Percentiles rank a stretch among this genome's conserved stretches.
Conservation (phyloP, 2,329 filamentous ascomycete species). For the Claviceps sp. region DNA sequence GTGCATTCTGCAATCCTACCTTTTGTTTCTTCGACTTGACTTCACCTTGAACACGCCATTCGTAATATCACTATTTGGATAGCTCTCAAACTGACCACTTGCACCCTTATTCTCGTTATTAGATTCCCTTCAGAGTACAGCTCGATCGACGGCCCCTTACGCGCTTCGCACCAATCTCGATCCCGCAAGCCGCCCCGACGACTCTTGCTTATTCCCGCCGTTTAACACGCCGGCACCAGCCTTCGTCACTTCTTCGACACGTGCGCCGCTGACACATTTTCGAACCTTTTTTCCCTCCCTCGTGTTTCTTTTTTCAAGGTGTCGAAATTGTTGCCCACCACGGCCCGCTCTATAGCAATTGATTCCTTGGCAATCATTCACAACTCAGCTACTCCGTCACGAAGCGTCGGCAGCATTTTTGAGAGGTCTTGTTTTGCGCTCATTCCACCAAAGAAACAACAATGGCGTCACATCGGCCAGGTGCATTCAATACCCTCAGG, state of each 20-base stretch:
- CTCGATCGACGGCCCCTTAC: not conserved
- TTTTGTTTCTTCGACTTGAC: not conserved
- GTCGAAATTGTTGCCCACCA: constrained; percentile 20
- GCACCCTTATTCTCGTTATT: not conserved
- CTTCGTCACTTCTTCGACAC: not conserved
- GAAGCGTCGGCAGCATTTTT: constrained; percentile 14
- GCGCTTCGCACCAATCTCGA: constrained; percentile 1
- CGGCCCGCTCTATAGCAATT: constrained; percentile 18
- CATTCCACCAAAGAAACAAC: constrained; percentile 11
- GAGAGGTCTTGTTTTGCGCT: constrained; percentile 12
- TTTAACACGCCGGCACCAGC: not conserved
- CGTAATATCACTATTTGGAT: not conserved
- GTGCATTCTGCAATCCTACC: constrained; percentile 14
- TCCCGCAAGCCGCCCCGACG: not conserved
- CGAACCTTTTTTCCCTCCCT: not conserved
- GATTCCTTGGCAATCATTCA: constrained; percentile 15
- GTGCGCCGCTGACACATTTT: not conserved
- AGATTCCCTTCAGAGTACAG: constrained; percentile 2
- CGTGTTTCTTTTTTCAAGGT: not conserved
- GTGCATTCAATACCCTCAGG: constrained; percentile 74
- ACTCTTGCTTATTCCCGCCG: constrained; percentile 1
- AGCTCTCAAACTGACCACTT: not conserved
- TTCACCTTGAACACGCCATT: not conserved
- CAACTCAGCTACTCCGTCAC: constrained; percentile 11
- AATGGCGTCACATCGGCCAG: constrained; percentile 87